Evolutionary conservation across 2,329 filamentous ascomycete species (phyloP).

Genomic region (Didymella exigua): DNA sequence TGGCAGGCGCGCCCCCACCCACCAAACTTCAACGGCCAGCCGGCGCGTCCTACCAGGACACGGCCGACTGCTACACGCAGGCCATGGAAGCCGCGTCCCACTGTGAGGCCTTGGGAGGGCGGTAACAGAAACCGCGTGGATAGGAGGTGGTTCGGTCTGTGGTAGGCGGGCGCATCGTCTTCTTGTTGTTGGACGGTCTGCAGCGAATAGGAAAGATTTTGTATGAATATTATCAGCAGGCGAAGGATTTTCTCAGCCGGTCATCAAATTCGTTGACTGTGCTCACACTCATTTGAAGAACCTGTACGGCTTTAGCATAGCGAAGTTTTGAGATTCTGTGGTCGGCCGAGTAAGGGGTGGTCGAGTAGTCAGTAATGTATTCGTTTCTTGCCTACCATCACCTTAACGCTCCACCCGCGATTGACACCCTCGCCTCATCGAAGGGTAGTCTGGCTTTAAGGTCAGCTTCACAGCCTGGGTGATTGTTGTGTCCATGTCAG

Average conservation of each 20-base stretch:
- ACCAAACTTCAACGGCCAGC: background rate
- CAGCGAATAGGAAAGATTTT: constrained; percentile 1
- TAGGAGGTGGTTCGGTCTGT: constrained; percentile 10
- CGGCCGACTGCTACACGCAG: background rate
- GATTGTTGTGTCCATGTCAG: background rate
- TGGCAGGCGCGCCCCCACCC: background rate
- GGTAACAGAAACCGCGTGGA: constrained; percentile 2
- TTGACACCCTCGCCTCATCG: background rate
- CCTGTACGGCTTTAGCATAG: background rate
- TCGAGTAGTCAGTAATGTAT: constrained; percentile 4
- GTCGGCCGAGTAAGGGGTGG: background rate
- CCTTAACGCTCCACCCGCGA: background rate
- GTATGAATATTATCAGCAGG: background rate
- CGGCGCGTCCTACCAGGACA: background rate
- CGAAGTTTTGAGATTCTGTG: background rate
- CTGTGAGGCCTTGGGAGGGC: constrained; percentile 1
- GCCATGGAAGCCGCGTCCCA: constrained; percentile 10
- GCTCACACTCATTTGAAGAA: constrained; percentile 12
- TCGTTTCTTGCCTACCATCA: background rate
- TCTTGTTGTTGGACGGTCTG: too few relatives aligned
- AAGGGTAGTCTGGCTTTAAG: too few relatives aligned
- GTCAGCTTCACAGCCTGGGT: background rate
- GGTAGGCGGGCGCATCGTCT: background rate
- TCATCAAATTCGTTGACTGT: background rate
- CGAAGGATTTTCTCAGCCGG: background rate